Conservation (phyloP, 176 grass and related monocot genomes). For the Secale cereale region DNA sequence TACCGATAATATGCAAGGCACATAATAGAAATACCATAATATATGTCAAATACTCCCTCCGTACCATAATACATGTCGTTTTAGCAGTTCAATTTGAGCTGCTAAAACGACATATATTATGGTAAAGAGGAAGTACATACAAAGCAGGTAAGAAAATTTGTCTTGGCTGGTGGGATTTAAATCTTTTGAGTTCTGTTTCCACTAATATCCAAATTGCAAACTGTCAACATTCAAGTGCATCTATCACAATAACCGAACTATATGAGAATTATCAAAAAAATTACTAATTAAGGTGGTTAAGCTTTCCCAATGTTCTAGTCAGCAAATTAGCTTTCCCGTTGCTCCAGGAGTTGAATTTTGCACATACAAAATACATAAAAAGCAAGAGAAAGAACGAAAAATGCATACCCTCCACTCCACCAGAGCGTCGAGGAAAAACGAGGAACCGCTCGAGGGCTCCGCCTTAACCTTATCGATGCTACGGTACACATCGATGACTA, state of each 20-base stretch:
- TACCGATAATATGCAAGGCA: background rate
- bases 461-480: conserved; percentile 63
- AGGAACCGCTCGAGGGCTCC: conserved; percentile 67
- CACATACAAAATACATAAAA: background rate
- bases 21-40: background rate
- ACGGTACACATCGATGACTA: conserved; percentile 83
- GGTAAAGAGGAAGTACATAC: background rate
- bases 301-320: background rate
- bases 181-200: background rate
- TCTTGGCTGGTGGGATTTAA: background rate
- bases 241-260: background rate
- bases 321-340: background rate
- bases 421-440: conserved; percentile 79
- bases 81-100: no score
- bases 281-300: background rate
- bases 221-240: background rate
- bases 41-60: background rate
- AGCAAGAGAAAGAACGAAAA: background rate
- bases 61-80: no score
- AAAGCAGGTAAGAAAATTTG: background rate
- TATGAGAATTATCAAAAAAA: background rate
- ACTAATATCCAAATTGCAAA: background rate
- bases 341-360: background rate
- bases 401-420: conserved; percentile 74
- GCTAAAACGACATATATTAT: no score